Conservation (phyloP, 208 protist species). For the Phytomonas sp. region DNA sequence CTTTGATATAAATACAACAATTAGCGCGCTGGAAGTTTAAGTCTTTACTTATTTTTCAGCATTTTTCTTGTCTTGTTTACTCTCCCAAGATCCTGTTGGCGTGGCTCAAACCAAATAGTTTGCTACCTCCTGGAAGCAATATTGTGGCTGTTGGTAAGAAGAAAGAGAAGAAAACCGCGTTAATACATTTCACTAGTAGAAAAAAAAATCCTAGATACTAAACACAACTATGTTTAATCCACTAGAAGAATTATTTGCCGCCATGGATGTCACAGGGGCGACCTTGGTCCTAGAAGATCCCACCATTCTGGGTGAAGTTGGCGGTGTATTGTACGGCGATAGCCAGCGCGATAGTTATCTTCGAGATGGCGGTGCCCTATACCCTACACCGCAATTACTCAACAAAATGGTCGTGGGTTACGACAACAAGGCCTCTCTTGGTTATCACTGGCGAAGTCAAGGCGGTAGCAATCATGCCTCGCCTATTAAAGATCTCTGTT, state of each 20-base stretch:
- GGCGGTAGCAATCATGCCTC: conserved; percentile 2
- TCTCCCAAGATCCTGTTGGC: neutral
- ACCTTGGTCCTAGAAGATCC: conserved; percentile 11
- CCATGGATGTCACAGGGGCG: conserved; percentile 23
- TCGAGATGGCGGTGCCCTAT: conserved; percentile 44
- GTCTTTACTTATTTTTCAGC: neutral
- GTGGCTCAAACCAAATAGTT: neutral
- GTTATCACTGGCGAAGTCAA: neutral
- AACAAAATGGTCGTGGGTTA: neutral
- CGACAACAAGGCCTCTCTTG: neutral
- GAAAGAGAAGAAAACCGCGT: neutral
- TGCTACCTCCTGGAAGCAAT: neutral
- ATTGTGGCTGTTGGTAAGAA: neutral
- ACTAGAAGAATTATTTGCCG: conserved; percentile 16
- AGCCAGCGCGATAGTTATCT: conserved; percentile 30
- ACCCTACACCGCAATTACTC: conserved; percentile 12
- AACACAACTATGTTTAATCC: neutral
- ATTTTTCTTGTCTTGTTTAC: neutral
- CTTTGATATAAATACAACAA: neutral
- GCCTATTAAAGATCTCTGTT: neutral
- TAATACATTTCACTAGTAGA: neutral
- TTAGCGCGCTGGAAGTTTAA: neutral
- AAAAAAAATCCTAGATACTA: neutral
- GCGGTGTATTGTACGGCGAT: conserved; percentile 40
- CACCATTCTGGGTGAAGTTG: conserved; percentile 45